Percentiles rank a stretch among this genome's conserved stretches.
These are phyloP conservation scores for Coniferiporia weirii DNA, from an alignment of 1,284 basidiomycete species.

Conservation along the genomic window DNA sequence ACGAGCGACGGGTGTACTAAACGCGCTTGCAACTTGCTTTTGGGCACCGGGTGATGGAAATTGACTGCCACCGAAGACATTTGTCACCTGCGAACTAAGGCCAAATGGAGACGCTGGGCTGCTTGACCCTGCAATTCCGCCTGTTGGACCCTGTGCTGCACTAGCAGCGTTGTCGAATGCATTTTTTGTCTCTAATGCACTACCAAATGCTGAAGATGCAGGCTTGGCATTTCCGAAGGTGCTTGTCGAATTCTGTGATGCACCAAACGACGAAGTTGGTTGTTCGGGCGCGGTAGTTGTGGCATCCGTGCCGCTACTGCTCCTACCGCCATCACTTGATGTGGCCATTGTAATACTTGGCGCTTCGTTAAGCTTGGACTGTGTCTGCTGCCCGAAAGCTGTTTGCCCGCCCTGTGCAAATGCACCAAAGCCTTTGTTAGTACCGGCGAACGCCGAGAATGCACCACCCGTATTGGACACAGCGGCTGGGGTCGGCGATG, in stretches of 20 bases:
- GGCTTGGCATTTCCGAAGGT: slow-evolving; percentile 4
- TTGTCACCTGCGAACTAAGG: not conserved
- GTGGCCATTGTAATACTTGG: slow-evolving; percentile 14
- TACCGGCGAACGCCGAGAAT: slow-evolving; percentile 19
- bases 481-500: slow-evolving; percentile 12
- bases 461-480: not conserved
- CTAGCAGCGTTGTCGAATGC: not conserved
- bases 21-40: not conserved
- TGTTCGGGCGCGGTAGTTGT: not conserved
- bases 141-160: not conserved
- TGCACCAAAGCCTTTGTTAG: slow-evolving; percentile 25
- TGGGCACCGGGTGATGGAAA: not conserved
- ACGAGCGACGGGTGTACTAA: slow-evolving; percentile 7
- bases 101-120: not conserved
- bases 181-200: not conserved
- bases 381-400: slow-evolving; percentile 24
- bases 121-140: not conserved
- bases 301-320: not conserved
- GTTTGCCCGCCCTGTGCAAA: slow-evolving; percentile 29
- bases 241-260: not conserved
- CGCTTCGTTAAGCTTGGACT: slow-evolving; percentile 14
- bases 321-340: slow-evolving; percentile 2
- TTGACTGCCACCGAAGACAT: not conserved
- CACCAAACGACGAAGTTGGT: not conserved
- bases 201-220: not conserved